Base-by-base conservation (phyloP, 371 early-diverging fungal genomes). In the Nosema muscidifuracis region DNA sequence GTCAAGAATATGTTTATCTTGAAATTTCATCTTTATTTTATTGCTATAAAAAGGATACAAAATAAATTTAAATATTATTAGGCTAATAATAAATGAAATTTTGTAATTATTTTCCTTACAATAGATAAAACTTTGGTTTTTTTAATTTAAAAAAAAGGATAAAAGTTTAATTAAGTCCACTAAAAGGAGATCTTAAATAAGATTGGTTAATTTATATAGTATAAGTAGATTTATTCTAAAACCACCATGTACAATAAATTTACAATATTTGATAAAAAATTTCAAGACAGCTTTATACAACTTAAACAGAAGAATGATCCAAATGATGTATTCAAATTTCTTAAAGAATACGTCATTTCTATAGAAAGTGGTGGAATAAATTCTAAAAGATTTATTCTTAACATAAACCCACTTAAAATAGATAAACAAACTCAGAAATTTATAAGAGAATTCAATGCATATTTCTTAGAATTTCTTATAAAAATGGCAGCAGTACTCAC, bases 401-500 rank as follows among this genome's bases (percentile, higher is more conserved):
- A 53, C 34, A 47, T 30, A 4, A 65, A 74, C 38, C 74, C 71
- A 16, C 10, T 71, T 12, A 34, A 51, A 3, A 36, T 20, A 1
- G 33, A 43, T 0, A 34, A 65, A 30, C 16, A 61, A 10, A 62
- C 6, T 2, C 36, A 40, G 44, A 28, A 31, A 28, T 62, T 43
- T 15, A 66, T 73, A 30, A 44, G 51, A 18, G 67, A 71, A 12
- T 74, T 78, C 26, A 74, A 78, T 42, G 36, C 24, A n/a, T 43
- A 67, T 20, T 69, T 31, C 26, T 62, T 73, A 28, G 40, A 53
- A 10, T 66, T 67, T 36, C 34, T 69, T 28, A 33, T 63, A 10
- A 71, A 40, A 26, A 57, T 44, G 26, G 80, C 84, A 40, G 69
- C 81, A 10, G 75, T 73, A 42, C 70, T 72, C n/a, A 71, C 65